phyloP scores from a whole-genome alignment of 129 eudicot genomes.

The Lactuca saligna region DNA sequence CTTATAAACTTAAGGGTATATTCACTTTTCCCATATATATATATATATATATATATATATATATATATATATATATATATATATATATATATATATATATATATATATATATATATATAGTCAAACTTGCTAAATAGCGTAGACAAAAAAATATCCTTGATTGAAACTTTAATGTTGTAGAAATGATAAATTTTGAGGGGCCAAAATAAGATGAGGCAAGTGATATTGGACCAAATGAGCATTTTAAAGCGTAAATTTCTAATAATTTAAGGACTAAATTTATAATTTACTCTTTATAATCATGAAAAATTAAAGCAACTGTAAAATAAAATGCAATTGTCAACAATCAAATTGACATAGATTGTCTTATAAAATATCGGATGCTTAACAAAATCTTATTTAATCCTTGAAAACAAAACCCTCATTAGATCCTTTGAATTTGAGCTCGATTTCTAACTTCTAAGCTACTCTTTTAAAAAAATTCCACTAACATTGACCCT shows the following conservation, averaged over 20 bases:
- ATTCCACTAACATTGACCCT: constrained; percentile 21
- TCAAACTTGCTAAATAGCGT: not conserved
- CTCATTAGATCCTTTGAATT: constrained; percentile 34
- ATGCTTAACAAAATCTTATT: constrained; percentile 37
- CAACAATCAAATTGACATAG: constrained; percentile 34
- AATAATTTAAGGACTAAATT: not conserved
- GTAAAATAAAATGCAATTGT: constrained; percentile 9
- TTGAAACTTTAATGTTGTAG: not conserved
- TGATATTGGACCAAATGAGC: not conserved
- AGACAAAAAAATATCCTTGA: not conserved
- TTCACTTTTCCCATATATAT: too few species aligned
- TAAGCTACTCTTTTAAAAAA: constrained; percentile 32
- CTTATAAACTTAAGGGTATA: too few species aligned
- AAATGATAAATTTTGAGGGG: not conserved
- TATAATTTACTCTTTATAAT: not conserved
- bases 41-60: too few species aligned
- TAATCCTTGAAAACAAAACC: constrained; percentile 23
- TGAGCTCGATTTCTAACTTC: constrained; percentile 35
- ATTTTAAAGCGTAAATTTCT: not conserved
- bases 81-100: too few species aligned
- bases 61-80: too few species aligned
- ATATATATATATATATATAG: too few species aligned
- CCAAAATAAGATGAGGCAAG: not conserved
- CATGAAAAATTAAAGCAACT: constrained; percentile 8
- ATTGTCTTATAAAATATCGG: constrained; percentile 20